Percentiles rank a stretch among this genome's conserved stretches.
Conservation (phyloP, 805 yeast genomes). For the Yarrowia sp. region DNA sequence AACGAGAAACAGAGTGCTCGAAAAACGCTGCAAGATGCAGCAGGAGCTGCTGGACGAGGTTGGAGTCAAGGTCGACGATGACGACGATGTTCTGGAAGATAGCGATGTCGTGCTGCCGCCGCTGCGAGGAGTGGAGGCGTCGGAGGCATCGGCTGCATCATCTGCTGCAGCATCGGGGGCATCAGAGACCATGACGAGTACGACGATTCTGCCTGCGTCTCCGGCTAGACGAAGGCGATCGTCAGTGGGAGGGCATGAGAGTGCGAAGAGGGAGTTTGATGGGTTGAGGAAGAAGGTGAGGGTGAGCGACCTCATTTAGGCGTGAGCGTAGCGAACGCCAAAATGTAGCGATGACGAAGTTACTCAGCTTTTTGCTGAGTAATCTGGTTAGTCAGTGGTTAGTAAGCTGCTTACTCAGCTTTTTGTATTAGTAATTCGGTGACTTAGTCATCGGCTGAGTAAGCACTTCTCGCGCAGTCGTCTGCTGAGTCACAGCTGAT, state of each 20-base stretch:
- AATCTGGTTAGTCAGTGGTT: background rate
- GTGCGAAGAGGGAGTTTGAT: conserved; percentile 24
- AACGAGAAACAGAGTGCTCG: conserved; percentile 8
- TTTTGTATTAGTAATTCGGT: no score
- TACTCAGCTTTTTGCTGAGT: background rate
- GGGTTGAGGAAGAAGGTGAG: conserved; percentile 21
- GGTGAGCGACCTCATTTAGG: conserved; percentile 9
- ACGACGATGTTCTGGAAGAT: conserved; percentile 14
- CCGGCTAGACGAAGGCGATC: conserved; percentile 16
- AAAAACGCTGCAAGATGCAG: conserved; percentile 14
- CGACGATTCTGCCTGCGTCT: conserved; percentile 17
- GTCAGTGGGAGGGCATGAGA: conserved; percentile 16
- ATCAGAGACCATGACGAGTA: conserved; percentile 1
- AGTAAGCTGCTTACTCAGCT: background rate
- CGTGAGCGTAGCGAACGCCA: no score
- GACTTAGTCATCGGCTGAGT: no score
- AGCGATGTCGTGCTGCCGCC: conserved; percentile 18
- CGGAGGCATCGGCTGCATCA: background rate
- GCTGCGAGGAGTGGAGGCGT: background rate
- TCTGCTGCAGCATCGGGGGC: background rate
- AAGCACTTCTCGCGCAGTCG: no score
- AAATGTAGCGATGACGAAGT: no score
- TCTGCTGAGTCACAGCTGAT: no score
- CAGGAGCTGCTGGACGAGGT: conserved; percentile 17
- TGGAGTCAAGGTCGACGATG: conserved; percentile 12